Percentiles rank a stretch among this genome's conserved stretches.
These are phyloP conservation scores for Chionographis japonica DNA, from an alignment of 106 monocot genomes.

Conservation along the genomic window DNA sequence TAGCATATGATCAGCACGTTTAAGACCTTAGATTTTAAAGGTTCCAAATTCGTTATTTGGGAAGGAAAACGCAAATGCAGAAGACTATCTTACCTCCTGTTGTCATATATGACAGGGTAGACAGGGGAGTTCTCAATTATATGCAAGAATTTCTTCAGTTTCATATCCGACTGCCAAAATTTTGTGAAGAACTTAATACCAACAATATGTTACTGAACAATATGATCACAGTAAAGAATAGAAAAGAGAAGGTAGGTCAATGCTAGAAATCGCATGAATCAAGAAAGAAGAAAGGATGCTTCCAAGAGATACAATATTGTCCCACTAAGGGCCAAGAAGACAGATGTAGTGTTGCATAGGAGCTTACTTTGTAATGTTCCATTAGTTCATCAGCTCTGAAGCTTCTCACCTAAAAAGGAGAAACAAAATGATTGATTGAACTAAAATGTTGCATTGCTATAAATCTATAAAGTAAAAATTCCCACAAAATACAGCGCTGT, in stretches of 20 bases:
- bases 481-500: no score
- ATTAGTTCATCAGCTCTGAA: conserved; percentile 92
- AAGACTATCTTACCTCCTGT: conserved; percentile 49
- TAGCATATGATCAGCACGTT: neutral
- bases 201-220: neutral
- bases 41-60: no score
- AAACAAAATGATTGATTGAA: neutral
- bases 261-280: no score
- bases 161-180: conserved; percentile 70
- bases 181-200: no score
- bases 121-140: conserved; percentile 91
- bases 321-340: neutral
- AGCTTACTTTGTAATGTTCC: conserved; percentile 85
- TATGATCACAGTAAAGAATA: neutral
- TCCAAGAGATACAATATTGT: no score
- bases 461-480: no score
- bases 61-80: neutral
- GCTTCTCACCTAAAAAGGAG: conserved; percentile 45
- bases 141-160: conserved; percentile 93
- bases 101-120: conserved; percentile 95
- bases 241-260: neutral
- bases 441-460: neutral
- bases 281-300: no score
- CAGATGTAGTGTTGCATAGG: neutral
- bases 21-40: neutral